Conservation (phyloP, 139 green algal genomes). For the Chlorella sp. region DNA sequence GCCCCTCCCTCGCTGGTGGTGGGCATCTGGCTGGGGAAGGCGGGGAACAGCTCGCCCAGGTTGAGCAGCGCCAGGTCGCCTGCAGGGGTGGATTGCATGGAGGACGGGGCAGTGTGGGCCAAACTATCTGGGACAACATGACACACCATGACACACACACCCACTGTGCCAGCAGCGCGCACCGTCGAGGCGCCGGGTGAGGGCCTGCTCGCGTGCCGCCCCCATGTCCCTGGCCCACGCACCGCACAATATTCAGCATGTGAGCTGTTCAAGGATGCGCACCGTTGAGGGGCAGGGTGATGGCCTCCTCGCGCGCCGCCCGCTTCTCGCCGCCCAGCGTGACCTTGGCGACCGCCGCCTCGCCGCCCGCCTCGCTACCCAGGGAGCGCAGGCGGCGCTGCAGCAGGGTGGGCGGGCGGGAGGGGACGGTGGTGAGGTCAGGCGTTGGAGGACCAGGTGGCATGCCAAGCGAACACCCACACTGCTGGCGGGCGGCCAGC, state of each 20-base stretch:
- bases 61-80: slow-evolving; percentile 18
- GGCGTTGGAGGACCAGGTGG: neutral
- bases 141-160: too few species aligned
- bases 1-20: slow-evolving; percentile 1
- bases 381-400: slow-evolving; percentile 47
- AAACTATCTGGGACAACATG: too few species aligned
- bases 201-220: too few species aligned
- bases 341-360: neutral
- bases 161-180: too few species aligned
- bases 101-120: too few species aligned
- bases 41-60: slow-evolving; percentile 26
- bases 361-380: slow-evolving; percentile 1
- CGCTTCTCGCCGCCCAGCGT: slow-evolving; percentile 48
- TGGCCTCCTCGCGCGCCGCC: slow-evolving; percentile 63
- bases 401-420: neutral
- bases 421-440: too few species aligned
- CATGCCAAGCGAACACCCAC: too few species aligned
- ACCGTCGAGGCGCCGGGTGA: too few species aligned
- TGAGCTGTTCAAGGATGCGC: too few species aligned
- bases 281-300: slow-evolving; percentile 49
- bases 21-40: neutral
- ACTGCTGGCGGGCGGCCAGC: too few species aligned
- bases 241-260: too few species aligned
- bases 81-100: neutral
- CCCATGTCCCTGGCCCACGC: too few species aligned